These are phyloP conservation scores for Musa beccarii DNA, from an alignment of 176 grass and related monocot genomes.

Conservation along the genomic window DNA sequence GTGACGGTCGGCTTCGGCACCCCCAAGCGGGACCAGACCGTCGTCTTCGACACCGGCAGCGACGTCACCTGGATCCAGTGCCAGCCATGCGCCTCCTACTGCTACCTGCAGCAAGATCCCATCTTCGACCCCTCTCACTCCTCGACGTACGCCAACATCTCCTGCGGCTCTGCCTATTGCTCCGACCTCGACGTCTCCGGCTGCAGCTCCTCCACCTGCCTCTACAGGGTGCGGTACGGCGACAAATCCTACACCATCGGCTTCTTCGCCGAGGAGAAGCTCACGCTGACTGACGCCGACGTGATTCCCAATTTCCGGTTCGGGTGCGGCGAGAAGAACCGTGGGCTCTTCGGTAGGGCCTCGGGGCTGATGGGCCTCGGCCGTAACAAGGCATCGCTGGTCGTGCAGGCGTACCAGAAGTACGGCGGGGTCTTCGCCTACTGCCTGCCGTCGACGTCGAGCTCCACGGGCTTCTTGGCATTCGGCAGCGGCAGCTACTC, in stretches of 20 bases:
- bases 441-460: constrained; percentile 47
- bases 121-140: constrained; percentile 50
- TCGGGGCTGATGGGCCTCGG: constrained; percentile 71
- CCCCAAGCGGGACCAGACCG: background rate
- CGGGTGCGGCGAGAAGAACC: constrained; percentile 68
- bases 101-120: constrained; percentile 44
- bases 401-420: constrained; percentile 34
- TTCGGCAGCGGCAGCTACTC: constrained; percentile 25
- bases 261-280: constrained; percentile 55
- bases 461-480: constrained; percentile 44
- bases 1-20: constrained; percentile 35
- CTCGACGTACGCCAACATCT: constrained; percentile 69
- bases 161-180: constrained; percentile 50
- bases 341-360: constrained; percentile 44
- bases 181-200: constrained; percentile 18
- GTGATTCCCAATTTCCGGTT: constrained; percentile 33
- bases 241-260: constrained; percentile 63
- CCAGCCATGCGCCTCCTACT: constrained; percentile 6
- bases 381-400: constrained; percentile 41
- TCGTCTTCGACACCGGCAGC: constrained; percentile 37
- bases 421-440: constrained; percentile 63
- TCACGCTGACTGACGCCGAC: constrained; percentile 32
- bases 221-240: constrained; percentile 53
- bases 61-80: constrained; percentile 32
- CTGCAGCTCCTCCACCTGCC: constrained; percentile 38